A percentile compares a stretch with the other conserved stretches of the same genome.
phyloP scores from a whole-genome alignment of 1,139 yeast species.

The Suhomyces choctaworum region DNA sequence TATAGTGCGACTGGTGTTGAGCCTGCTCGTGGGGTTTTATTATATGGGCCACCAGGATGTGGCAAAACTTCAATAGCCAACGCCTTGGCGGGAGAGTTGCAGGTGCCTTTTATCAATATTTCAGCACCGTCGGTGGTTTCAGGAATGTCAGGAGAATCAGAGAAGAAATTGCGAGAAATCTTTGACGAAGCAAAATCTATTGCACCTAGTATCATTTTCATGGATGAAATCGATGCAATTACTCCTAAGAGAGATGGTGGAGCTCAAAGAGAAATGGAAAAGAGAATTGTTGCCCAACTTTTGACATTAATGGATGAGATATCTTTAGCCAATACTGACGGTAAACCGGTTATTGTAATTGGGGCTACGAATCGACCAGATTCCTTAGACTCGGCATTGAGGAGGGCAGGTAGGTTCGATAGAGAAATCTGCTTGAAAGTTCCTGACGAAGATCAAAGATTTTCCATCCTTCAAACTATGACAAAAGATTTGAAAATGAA shows the following conservation, averaged over 20 bases:
- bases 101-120: conserved; percentile 86
- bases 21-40: conserved; percentile 92
- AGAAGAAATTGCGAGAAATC: conserved; percentile 86
- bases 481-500: conserved; percentile 60
- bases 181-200: conserved; percentile 88
- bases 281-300: conserved; percentile 93
- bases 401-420: conserved; percentile 53
- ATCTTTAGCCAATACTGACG: conserved; percentile 81
- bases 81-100: conserved; percentile 92
- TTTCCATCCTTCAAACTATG: conserved; percentile 75
- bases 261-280: conserved; percentile 97
- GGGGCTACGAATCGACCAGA: conserved; percentile 55
- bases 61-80: conserved; percentile 97
- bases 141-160: conserved; percentile 99
- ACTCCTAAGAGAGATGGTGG: conserved; percentile 96
- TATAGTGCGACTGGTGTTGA: conserved; percentile 86
- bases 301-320: conserved; percentile 93
- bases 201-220: conserved; percentile 91
- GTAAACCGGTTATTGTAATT: conserved; percentile 74
- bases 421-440: conserved; percentile 69
- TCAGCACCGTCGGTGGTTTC: conserved; percentile 97
- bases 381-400: conserved; percentile 48
- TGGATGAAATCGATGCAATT: conserved; percentile 97
- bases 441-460: conserved; percentile 84
- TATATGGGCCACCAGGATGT: conserved; percentile 99